These are phyloP conservation scores for Vachellia collinsii DNA, from an alignment of 306 rosid species.

Conservation along the genomic window DNA sequence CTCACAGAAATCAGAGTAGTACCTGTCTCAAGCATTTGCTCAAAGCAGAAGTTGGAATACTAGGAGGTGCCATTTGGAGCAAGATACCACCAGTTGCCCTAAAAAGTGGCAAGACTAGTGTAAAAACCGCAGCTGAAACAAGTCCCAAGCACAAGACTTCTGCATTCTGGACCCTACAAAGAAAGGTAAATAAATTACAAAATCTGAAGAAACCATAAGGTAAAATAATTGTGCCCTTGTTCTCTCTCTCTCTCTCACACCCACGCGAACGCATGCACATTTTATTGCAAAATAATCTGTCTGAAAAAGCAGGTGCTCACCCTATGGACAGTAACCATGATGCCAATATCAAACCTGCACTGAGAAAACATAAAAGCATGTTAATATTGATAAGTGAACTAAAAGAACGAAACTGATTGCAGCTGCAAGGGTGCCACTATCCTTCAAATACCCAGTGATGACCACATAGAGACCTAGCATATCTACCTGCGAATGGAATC, in stretches of 20 bases:
- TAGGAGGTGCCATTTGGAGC: constrained; percentile 98
- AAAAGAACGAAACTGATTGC: constrained; percentile 31
- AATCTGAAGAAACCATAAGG: constrained; percentile 29
- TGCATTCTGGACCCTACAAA: constrained; percentile 90
- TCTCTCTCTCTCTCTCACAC: not conserved
- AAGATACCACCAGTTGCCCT: constrained; percentile 86
- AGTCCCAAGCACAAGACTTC: constrained; percentile 94
- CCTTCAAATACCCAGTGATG: constrained; percentile 29
- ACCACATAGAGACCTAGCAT: constrained; percentile 6
- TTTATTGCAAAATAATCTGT: constrained; percentile 5
- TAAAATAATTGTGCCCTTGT: not conserved
- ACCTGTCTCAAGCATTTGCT: constrained; percentile 98
- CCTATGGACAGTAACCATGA: constrained; percentile 95
- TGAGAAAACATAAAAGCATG: constrained; percentile 60
- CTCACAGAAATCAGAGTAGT: constrained; percentile 17
- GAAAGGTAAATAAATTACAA: constrained; percentile 28
- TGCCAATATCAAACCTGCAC: constrained; percentile 98
- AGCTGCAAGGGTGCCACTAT: constrained; percentile 11
- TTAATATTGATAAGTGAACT: constrained; percentile 38
- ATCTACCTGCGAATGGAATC: constrained; percentile 99
- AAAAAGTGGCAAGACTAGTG: constrained; percentile 93
- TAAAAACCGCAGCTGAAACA: constrained; percentile 84
- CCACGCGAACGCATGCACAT: not conserved
- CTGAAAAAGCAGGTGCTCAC: constrained; percentile 48
- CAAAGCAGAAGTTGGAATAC: constrained; percentile 83